These are phyloP conservation scores for Calocera cornea DNA, from an alignment of 768 basidiomycete genomes.

Conservation along the genomic window DNA sequence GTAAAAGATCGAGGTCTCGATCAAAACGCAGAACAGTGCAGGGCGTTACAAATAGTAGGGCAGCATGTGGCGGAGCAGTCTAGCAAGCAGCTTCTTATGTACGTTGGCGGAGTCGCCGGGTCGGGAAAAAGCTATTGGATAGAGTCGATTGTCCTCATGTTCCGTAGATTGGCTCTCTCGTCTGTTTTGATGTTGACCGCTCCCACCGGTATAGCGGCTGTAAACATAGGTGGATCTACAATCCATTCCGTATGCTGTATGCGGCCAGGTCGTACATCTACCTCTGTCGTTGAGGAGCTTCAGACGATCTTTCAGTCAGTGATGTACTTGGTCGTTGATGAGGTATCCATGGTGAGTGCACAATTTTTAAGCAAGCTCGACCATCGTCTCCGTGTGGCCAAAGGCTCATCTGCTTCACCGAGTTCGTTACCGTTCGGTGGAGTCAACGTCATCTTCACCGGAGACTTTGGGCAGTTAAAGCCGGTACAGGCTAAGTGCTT, in stretches of 20 bases:
- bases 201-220: not conserved
- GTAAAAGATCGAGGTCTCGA: too few species aligned
- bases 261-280: not conserved
- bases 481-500: not conserved
- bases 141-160: constrained; percentile 1
- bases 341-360: not conserved
- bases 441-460: not conserved
- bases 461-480: not conserved
- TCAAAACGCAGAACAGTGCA: too few species aligned
- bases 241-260: not conserved
- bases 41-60: too few species aligned
- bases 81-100: constrained; percentile 8
- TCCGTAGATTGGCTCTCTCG: constrained; percentile 7
- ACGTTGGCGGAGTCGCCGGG: constrained; percentile 10
- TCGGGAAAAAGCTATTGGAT: constrained; percentile 12
- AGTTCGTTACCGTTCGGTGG: not conserved
- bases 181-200: not conserved
- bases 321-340: not conserved
- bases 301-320: not conserved
- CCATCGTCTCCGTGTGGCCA: not conserved
- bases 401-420: not conserved
- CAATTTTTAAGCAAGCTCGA: not conserved
- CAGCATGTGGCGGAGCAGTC: too few species aligned
- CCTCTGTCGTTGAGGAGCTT: not conserved
- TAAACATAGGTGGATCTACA: not conserved